phyloP scores from a whole-genome alignment of 805 yeast species.

The Clavispora carvajalis region DNA sequence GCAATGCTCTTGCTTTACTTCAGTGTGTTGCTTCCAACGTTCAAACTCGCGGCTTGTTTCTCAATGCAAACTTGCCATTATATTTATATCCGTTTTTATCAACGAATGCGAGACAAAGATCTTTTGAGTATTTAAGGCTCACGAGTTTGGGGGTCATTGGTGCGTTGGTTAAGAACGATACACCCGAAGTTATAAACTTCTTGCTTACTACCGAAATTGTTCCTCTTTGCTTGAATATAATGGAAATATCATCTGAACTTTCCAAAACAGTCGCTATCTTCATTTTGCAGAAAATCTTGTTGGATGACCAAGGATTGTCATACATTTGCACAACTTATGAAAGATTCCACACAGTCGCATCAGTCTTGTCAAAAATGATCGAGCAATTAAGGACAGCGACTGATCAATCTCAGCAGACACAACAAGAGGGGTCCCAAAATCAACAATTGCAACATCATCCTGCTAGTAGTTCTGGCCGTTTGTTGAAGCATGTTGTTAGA shows the following conservation, averaged over 20 bases:
- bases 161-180: conserved; percentile 91
- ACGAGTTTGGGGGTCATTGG: conserved; percentile 97
- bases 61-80: conserved; percentile 87
- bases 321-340: conserved; percentile 95
- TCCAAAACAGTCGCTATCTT: conserved; percentile 96
- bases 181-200: conserved; percentile 90
- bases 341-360: conserved; percentile 88
- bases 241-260: conserved; percentile 92
- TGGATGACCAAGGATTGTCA: conserved; percentile 86
- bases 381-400: conserved; percentile 58
- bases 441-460: conserved; percentile 7
- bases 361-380: conserved; percentile 83
- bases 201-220: conserved; percentile 93
- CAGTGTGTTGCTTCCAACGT: conserved; percentile 97
- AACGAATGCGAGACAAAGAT: conserved; percentile 84
- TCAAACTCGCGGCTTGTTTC: conserved; percentile 78
- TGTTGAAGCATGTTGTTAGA: conserved; percentile 88
- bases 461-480: conserved; percentile 60
- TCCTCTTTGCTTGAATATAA: conserved; percentile 87
- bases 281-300: conserved; percentile 85
- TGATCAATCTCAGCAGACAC: conserved; percentile 21
- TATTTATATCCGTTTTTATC: conserved; percentile 91
- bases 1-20: conserved; percentile 88
- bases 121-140: conserved; percentile 88
- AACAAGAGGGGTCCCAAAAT: not conserved